These are phyloP conservation scores for Spiraea crenata DNA, from an alignment of 331 rosid genomes.

Conservation along the genomic window DNA sequence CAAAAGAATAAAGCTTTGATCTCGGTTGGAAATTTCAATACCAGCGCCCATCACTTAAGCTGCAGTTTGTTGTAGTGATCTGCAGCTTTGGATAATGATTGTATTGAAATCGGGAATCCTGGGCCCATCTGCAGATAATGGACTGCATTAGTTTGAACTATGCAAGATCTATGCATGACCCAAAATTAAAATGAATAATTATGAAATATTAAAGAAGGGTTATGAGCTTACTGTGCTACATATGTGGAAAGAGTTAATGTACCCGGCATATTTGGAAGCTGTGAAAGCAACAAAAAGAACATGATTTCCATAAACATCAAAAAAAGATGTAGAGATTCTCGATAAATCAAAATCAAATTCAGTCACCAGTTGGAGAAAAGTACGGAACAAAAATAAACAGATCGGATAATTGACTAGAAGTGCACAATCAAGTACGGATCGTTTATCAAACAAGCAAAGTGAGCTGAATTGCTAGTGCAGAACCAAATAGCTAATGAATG, in stretches of 20 bases:
- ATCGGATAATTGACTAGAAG: background rate
- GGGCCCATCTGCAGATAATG: slow-evolving; percentile 78
- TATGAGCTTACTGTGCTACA: slow-evolving; percentile 78
- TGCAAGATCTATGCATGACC: background rate
- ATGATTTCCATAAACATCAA: slow-evolving; percentile 8
- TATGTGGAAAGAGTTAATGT: slow-evolving; percentile 78
- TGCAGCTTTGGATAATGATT: slow-evolving; percentile 87
- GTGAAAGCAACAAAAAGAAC: slow-evolving; percentile 25
- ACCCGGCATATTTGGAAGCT: slow-evolving; percentile 98
- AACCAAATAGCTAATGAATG: background rate
- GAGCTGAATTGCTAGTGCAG: background rate
- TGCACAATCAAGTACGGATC: background rate
- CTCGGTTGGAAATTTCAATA: background rate
- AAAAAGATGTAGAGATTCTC: background rate
- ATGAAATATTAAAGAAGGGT: slow-evolving; percentile 15
- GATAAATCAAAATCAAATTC: background rate
- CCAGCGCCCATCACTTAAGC: slow-evolving; percentile 27
- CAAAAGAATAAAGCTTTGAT: background rate
- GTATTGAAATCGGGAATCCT: slow-evolving; percentile 76
- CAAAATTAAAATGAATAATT: background rate
- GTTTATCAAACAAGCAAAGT: background rate
- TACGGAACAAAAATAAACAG: background rate
- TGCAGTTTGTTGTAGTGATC: slow-evolving; percentile 73
- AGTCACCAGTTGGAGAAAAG: background rate
- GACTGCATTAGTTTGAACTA: slow-evolving; percentile 12